Evolutionary conservation across 768 basidiomycete species (phyloP), one percentile per base, ranked within the genome.

Genomic region (Lactarius evosmus): DNA sequence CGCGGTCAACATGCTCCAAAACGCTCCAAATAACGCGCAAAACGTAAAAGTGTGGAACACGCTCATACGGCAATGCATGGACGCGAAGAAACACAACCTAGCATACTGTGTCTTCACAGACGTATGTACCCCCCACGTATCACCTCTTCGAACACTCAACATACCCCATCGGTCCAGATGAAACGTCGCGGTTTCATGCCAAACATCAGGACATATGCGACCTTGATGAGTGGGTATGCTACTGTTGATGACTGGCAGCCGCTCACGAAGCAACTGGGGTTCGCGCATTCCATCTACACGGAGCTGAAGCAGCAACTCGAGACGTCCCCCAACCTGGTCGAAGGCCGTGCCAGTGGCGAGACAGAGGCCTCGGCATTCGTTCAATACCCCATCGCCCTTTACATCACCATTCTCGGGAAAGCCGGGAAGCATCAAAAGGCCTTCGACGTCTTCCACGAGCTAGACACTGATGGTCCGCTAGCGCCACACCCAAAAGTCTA

Each of bases 31-130:
- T 54, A 88, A 87, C 67, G 86, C 90, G 0, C 88, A 90, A 70
- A 93, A 91, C 67, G 77, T 83, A 1, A 78, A 81, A 12, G 85
- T 88, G 7, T 94, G 92, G 92, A 92, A 92, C 67, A 89, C 86
- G 3, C 72, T 93, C 69, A 86, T 94, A 41, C 83, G 81, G 76
- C 80, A 85, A 58, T 81, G 82, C 54, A 76, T 89, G 77, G 80
- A 83, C 44, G 82, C 75, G 19, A 74, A 80, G 63, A 80, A 81
- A 49, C 87, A 79, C 70, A 80, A 85, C 40, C 74, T 88, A 34
- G 83, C 82, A 0, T 89, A 85, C 66, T 72, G 79, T n/a, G 75
- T 93, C 34, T 93, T 82, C 72, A 75, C 77, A 50, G 90, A 94
- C 64, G 92, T 93, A 63, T 71, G 81, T 70, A n/a, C 9, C 2